Conservation (phyloP, 2,329 filamentous ascomycete species). For the Hypoxylon rubiginosum region DNA sequence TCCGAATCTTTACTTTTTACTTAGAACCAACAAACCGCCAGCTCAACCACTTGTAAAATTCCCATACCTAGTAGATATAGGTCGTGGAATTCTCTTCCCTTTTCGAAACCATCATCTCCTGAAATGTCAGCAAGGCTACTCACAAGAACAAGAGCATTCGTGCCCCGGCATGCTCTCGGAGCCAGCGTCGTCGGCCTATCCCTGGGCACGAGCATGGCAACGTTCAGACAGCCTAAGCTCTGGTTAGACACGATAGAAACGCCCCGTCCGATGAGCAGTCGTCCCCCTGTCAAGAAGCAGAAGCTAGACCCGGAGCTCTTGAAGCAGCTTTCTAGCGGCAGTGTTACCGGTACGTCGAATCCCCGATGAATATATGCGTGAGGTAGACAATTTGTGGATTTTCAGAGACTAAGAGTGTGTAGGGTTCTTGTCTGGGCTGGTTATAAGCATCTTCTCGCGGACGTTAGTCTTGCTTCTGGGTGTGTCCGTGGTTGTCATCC, state of each 20-base stretch:
- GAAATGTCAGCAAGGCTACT: slow-evolving; percentile 45
- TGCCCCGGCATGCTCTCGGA: slow-evolving; percentile 49
- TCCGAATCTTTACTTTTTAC: slow-evolving; percentile 18
- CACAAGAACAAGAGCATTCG: slow-evolving; percentile 30
- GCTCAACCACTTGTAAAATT: background rate
- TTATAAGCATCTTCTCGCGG: slow-evolving; percentile 78
- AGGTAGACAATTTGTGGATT: background rate
- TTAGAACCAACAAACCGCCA: background rate
- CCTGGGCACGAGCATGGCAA: slow-evolving; percentile 50
- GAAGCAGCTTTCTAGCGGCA: slow-evolving; percentile 67
- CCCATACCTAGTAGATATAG: no score
- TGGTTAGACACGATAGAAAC: slow-evolving; percentile 44
- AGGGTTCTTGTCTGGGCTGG: slow-evolving; percentile 74
- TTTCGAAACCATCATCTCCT: background rate
- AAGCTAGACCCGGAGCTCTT: slow-evolving; percentile 55
- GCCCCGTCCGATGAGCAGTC: slow-evolving; percentile 34
- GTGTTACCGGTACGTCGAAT: slow-evolving; percentile 61
- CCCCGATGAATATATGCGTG: background rate
- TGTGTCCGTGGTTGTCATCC: slow-evolving; percentile 71
- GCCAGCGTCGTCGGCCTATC: slow-evolving; percentile 53
- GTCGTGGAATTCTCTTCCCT: background rate
- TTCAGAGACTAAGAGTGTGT: slow-evolving; percentile 5
- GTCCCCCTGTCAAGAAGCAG: slow-evolving; percentile 26
- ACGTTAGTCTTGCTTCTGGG: slow-evolving; percentile 77
- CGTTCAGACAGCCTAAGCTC: slow-evolving; percentile 40